Percentiles rank a stretch among this genome's conserved stretches.
phyloP scores from a whole-genome alignment of 352 stramenopile species.

The Globisporangium orthogonon region DNA sequence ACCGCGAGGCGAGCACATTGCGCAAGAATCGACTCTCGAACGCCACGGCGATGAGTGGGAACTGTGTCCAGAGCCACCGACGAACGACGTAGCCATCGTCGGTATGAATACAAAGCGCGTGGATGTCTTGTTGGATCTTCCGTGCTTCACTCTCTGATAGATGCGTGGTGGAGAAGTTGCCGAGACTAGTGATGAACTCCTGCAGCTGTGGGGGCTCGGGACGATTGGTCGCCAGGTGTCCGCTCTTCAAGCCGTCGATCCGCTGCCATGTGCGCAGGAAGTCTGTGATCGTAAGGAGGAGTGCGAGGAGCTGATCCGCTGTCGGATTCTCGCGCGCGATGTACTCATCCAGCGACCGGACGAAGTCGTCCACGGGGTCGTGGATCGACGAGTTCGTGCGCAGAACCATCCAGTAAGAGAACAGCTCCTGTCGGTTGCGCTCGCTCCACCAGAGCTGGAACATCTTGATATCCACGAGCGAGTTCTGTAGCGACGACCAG shows the following conservation, averaged over 20 bases:
- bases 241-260: slow-evolving; percentile 13
- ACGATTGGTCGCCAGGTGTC: slow-evolving; percentile 24
- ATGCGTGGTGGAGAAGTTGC: slow-evolving; percentile 43
- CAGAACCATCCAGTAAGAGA: slow-evolving; percentile 73
- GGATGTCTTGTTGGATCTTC: slow-evolving; percentile 52
- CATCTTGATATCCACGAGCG: slow-evolving; percentile 83
- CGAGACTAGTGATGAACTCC: slow-evolving; percentile 66
- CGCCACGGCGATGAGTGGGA: slow-evolving; percentile 70
- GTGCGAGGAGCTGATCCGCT: slow-evolving; percentile 51
- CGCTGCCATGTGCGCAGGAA: slow-evolving; percentile 71
- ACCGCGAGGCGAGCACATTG: slow-evolving; percentile 15
- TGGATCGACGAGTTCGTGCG: slow-evolving; percentile 53
- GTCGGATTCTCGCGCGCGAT: slow-evolving; percentile 52
- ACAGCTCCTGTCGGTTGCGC: slow-evolving; percentile 75
- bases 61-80: slow-evolving; percentile 83
- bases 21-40: slow-evolving; percentile 68
- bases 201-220: slow-evolving; percentile 59
- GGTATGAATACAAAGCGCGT: slow-evolving; percentile 50
- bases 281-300: slow-evolving; percentile 76
- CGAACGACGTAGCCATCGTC: slow-evolving; percentile 75
- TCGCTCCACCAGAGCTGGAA: slow-evolving; percentile 82
- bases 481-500: slow-evolving; percentile 57
- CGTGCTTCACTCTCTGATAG: slow-evolving; percentile 44
- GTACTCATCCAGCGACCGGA: slow-evolving; percentile 73
- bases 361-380: slow-evolving; percentile 76